Evolutionary conservation across 106 monocot genomes (phyloP), one percentile per base, ranked within the genome.

Genomic region (Iris macrosiphon): DNA sequence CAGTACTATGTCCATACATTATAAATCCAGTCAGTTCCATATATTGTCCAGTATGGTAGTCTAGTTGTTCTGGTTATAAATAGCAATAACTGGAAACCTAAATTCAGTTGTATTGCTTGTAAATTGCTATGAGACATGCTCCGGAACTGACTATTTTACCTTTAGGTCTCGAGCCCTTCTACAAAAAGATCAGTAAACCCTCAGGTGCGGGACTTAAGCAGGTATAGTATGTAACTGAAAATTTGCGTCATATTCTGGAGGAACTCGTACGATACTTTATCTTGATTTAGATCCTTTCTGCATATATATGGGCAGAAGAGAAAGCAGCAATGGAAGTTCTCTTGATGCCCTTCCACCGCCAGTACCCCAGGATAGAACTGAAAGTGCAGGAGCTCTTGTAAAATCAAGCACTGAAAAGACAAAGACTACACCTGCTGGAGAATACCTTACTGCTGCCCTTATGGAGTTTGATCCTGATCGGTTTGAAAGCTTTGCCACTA

Each of bases 371-470:
- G 76, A 69, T 10, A 89, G 73, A 62, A 55, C 45, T 55, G 80
- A 70, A 59, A 67, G 57, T 32, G 45, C 66, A 22, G 85, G 84
- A 67, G 86, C 90, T 37, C 42, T 98, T 38, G 85, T 98, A 35
- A 96, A 90, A 57, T 79, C 82, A 9, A 59, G 74, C 55, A 65
- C 64, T 69, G 96, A 98, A 37, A 83, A 80, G 59, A 57, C 45
- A 65, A 98, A 98, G 66, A 86, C 92, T n/a, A 50, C 92, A 14
- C 96, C 96, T 62, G 96, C 96, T 44, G 96, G 96, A 55, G 96
- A 90, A 51, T 98, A 98, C 38, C 75, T 98, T 43, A 98, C 90
- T 26, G 44, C 96, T 65, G 86, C 96, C 23, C 67, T 98, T 19
- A 87, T 61, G 46, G 86, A 98, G 43, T 98, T 90, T 73, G 90